Evolutionary conservation across 306 rosid species (phyloP), one percentile per base, ranked within the genome.

Genomic region (Herpetospermum pedunculosum): DNA sequence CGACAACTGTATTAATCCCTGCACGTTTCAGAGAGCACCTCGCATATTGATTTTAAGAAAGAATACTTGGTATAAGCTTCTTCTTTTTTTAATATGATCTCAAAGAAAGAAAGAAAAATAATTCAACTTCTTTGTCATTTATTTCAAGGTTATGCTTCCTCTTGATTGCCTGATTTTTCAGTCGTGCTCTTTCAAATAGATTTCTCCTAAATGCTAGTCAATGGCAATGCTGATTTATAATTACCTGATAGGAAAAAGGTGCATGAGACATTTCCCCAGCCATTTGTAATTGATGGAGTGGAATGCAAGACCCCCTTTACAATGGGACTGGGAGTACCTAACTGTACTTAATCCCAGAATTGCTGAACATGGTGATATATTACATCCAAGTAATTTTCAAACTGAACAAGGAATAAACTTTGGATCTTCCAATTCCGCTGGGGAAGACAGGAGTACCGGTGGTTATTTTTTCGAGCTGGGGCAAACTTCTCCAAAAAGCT

Each of bases 281-380:
- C 34, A 69, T 52, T 52, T 30, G 53, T 53, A 57, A 59, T 48
- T 75, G 74, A 93, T 93, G 98, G 97, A 89, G 83, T 93, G 97
- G 98, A 90, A 85, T 77, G 80, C 81, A n/a, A 88, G 85, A 64
- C 81, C 90, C 73, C 74, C 79, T 0, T 84, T 83, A 10, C 84
- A 84, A 73, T 90, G 98, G 97, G 93, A 90, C 48, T 91, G 89
- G 96, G 97, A 93, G 72, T 84, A 88, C 74, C 82, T 88, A 16
- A 79, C 82, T 54, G 82, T 82, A 76, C 81, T 77, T 62, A 86
- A 83, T 72, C 16, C 88, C 53, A 90, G 87, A 69, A 74, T 82
- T 72, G 50, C 92, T 30, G 96, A 89, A 74, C 86, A 83, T 84
- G 79, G 83, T 2, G 88, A 65, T 50, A 75, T 75, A 82, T 60